These are phyloP conservation scores for Blumeriella jaapii DNA, from an alignment of 2,329 filamentous ascomycete species.

Conservation along the genomic window DNA sequence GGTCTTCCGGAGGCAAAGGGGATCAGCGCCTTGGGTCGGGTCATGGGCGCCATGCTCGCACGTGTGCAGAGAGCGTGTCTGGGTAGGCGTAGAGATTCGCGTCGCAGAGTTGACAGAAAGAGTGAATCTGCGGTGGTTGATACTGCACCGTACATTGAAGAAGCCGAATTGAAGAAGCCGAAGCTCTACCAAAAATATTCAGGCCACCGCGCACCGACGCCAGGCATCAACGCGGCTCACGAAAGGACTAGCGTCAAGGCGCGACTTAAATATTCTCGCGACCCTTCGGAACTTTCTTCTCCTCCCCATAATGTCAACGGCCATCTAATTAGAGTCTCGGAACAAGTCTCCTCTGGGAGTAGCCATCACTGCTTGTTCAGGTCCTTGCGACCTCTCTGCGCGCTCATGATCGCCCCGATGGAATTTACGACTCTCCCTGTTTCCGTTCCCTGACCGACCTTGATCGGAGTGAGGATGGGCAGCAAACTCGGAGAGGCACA, in stretches of 20 bases:
- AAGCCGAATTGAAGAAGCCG: too few relatives aligned
- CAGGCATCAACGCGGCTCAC: too few relatives aligned
- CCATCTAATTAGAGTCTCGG: constrained; percentile 99
- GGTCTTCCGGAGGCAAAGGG: constrained; percentile 13
- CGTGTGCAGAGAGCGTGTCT: neutral
- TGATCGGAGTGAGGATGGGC: constrained; percentile 38
- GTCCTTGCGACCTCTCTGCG: constrained; percentile 70
- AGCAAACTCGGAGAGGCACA: constrained; percentile 39
- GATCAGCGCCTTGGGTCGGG: constrained; percentile 16
- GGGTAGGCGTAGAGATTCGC: neutral
- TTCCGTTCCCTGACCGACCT: constrained; percentile 55
- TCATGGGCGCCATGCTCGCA: constrained; percentile 25
- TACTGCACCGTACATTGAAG: too few relatives aligned
- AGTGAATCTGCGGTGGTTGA: too few relatives aligned
- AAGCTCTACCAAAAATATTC: too few relatives aligned
- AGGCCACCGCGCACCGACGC: too few relatives aligned
- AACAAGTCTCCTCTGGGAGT: constrained; percentile 48
- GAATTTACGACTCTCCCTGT: constrained; percentile 58
- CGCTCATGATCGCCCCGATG: constrained; percentile 97
- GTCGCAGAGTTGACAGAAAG: neutral
- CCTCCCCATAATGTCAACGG: constrained; percentile 58
- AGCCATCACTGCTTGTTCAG: constrained; percentile 82
- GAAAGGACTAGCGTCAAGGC: too few relatives aligned
- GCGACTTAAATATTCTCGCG: neutral
- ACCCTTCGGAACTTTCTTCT: constrained; percentile 6